Conservation (phyloP, 2,329 filamentous ascomycete genomes). For the Stagonosporopsis tanaceti region DNA sequence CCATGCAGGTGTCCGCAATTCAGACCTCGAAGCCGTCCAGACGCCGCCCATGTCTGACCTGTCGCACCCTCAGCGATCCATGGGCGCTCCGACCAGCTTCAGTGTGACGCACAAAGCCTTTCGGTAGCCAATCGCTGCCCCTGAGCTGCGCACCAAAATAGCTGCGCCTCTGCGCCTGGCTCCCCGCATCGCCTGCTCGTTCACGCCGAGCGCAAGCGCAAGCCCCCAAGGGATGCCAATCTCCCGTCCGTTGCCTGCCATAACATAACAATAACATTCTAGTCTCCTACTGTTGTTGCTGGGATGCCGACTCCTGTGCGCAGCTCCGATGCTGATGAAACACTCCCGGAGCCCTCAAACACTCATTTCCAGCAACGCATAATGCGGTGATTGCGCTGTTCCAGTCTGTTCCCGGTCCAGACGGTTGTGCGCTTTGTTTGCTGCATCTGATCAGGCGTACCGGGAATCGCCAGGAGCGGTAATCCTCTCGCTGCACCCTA, state of each 20-base stretch:
- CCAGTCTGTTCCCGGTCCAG: neutral
- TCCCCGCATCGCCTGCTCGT: conserved; percentile 22
- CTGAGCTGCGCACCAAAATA: conserved; percentile 18
- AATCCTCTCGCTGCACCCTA: neutral
- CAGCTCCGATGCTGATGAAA: neutral
- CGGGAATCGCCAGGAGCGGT: neutral
- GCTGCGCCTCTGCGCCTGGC: conserved; percentile 20
- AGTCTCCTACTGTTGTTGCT: neutral
- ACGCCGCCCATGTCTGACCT: conserved; percentile 25
- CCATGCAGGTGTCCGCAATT: conserved; percentile 1
- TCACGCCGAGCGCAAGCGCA: conserved; percentile 17
- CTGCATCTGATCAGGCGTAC: neutral
- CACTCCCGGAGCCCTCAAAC: neutral
- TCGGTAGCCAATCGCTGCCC: conserved; percentile 14
- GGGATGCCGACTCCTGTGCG: neutral
- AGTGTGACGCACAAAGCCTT: conserved; percentile 16
- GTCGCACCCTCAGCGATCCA: conserved; percentile 10
- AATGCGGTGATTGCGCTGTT: neutral
- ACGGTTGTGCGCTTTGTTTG: neutral
- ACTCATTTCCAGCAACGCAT: neutral
- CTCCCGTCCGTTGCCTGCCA: conserved; percentile 11
- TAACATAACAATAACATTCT: neutral
- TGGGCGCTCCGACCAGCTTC: conserved; percentile 13
- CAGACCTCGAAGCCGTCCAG: conserved; percentile 2
- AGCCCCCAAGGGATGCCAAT: conserved; percentile 14